Conservation (phyloP, 2,329 filamentous ascomycete genomes). For the Colletotrichum siamense region DNA sequence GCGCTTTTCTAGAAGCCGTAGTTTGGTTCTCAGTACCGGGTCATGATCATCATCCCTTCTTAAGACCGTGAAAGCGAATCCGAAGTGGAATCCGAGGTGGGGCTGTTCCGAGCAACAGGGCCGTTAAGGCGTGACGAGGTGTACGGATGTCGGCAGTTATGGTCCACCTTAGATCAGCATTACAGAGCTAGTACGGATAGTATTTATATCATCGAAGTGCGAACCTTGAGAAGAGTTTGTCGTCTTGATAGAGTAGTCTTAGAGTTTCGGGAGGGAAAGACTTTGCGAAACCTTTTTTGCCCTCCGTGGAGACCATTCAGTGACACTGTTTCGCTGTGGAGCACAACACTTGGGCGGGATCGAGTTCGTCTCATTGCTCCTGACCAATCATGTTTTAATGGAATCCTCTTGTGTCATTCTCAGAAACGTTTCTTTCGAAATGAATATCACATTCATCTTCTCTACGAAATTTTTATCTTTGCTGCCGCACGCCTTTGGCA, state of each 20-base stretch:
- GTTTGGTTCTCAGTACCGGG: background rate
- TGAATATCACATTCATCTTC: too few species aligned
- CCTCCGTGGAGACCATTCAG: background rate
- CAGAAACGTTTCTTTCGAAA: background rate
- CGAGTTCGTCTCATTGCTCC: background rate
- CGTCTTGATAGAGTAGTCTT: background rate
- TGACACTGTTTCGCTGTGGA: background rate
- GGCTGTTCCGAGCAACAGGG: background rate
- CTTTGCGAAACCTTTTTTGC: background rate
- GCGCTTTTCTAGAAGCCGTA: background rate
- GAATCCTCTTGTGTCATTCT: rapidly evolving
- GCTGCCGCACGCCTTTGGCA: too few species aligned
- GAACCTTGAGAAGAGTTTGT: background rate
- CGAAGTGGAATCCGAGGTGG: background rate
- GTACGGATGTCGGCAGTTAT: background rate
- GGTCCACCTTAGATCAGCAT: background rate
- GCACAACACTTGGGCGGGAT: background rate
- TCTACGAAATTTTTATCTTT: too few species aligned
- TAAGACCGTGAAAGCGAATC: background rate
- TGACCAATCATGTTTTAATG: background rate
- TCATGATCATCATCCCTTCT: background rate
- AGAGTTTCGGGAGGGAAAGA: background rate
- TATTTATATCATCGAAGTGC: background rate
- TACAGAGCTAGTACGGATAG: background rate
- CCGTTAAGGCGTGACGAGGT: background rate